These are phyloP conservation scores for Fusarium algeriense DNA, from an alignment of 2,329 filamentous ascomycete species.

Conservation along the genomic window DNA sequence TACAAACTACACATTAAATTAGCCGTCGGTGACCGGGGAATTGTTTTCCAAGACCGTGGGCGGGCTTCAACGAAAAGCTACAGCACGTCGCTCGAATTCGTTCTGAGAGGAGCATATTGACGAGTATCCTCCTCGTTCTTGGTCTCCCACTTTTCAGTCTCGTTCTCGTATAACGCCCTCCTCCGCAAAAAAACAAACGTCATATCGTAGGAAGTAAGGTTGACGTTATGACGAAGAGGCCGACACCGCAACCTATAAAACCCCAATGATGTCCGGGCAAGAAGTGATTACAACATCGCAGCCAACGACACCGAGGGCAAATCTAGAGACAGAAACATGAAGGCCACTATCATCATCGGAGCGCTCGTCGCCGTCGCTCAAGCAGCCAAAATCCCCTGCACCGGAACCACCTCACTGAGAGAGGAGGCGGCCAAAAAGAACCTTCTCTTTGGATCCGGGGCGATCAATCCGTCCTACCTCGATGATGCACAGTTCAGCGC, in stretches of 20 bases:
- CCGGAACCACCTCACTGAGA: slow-evolving; percentile 4
- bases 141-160: neutral
- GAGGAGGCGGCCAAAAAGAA: slow-evolving; percentile 4
- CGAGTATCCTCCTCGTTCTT: no score
- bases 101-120: no score
- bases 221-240: neutral
- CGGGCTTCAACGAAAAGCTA: no score
- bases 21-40: no score
- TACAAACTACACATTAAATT: no score
- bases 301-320: neutral
- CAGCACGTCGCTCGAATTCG: no score
- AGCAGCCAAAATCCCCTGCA: neutral
- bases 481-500: neutral
- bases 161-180: neutral
- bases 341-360: neutral
- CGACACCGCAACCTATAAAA: neutral
- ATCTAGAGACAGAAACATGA: neutral
- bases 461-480: slow-evolving; percentile 7
- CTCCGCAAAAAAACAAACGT: no score
- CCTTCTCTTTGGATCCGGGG: slow-evolving; percentile 1
- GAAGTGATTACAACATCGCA: neutral
- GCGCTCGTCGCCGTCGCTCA: neutral
- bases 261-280: neutral
- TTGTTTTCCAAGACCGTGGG: no score
- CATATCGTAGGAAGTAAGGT: neutral